Percentiles rank a stretch among this genome's conserved stretches.
phyloP scores from a whole-genome alignment of 345 rosid genomes.

The Salix brachista region DNA sequence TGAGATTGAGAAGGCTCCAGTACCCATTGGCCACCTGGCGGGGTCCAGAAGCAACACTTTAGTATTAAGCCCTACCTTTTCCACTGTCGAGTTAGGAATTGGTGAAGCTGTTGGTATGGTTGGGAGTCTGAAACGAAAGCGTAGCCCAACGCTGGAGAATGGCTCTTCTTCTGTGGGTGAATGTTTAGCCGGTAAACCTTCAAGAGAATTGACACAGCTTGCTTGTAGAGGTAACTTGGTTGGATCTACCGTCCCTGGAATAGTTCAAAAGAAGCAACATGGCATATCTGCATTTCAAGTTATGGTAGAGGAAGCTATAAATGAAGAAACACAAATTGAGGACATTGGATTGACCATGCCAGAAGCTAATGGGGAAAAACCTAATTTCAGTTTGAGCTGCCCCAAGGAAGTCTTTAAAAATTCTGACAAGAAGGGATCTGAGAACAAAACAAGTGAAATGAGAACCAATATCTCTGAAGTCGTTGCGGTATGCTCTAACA shows the following conservation, averaged over 20 bases:
- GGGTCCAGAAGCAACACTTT: constrained; percentile 28
- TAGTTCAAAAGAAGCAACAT: constrained; percentile 13
- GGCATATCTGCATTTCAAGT: neutral
- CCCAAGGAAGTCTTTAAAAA: constrained; percentile 4
- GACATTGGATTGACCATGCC: constrained; percentile 7
- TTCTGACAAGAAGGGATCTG: constrained; percentile 5
- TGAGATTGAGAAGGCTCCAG: constrained; percentile 10
- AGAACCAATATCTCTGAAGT: neutral
- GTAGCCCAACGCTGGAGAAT: constrained; percentile 12
- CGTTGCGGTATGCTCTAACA: constrained; percentile 6
- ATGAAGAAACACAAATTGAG: neutral
- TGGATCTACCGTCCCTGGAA: constrained; percentile 1
- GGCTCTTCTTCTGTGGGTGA: neutral
- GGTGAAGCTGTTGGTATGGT: neutral
- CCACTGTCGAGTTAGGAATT: neutral
- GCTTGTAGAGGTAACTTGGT: neutral
- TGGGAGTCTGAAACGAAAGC: constrained; percentile 1
- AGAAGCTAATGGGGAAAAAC: constrained; percentile 9
- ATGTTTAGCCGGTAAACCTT: constrained; percentile 11
- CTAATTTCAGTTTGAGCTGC: constrained; percentile 3
- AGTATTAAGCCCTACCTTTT: constrained; percentile 10
- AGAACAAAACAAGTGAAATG: constrained; percentile 4
- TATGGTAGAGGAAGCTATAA: neutral
- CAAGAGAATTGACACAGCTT: constrained; percentile 16
- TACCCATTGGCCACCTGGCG: constrained; percentile 12